Evolutionary conservation across 306 rosid species (phyloP), one percentile per base, ranked within the genome.

Genomic region (Quercus parvula): DNA sequence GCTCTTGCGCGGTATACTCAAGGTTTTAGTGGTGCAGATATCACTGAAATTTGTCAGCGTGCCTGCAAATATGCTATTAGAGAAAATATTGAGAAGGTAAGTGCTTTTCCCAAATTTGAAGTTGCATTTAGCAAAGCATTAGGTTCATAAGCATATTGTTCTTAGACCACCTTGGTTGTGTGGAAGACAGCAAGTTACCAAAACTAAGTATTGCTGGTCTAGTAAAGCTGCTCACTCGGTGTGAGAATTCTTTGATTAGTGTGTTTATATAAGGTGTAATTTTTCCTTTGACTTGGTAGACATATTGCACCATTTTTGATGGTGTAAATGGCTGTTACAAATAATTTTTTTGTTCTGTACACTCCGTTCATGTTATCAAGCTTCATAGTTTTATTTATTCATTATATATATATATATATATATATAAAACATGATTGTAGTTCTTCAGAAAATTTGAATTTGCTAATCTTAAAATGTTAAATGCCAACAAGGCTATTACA

Each of bases 11-110:
- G 81, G 61, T 87, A 68, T 58, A 84, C 93, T 59, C 90, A 79
- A 22, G 95, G 95, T 71, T 91, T 89, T 61, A 91, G 91, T 28
- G 91, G 92, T 68, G 95, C 91, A 44, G 92, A 91, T 75, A 89
- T 91, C 58, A 91, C 92, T 7, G 95, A 91, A 75, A 89, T 91
- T 76, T 91, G 95, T 59, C 95, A 91, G 57, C 85, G 92, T 69
- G 92, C 92, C 24, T 89, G 95, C 90, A 87, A 91, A 75, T 91
- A 87, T 82, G 91, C 91, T 56, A 89, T 91, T 28, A 86, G 93
- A 83, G 90, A 91, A 79, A 80, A 87, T 75, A 91, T 91, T 30
- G 96, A 89, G 66, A 87, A 87, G 91, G 96, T 91, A 79, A 28
- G 54, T 71, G 59, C 13, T 70, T 54, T 49, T 62, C 19, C 49